Conservation (phyloP, 805 yeast species). For the Lipomyces starkeyi region DNA sequence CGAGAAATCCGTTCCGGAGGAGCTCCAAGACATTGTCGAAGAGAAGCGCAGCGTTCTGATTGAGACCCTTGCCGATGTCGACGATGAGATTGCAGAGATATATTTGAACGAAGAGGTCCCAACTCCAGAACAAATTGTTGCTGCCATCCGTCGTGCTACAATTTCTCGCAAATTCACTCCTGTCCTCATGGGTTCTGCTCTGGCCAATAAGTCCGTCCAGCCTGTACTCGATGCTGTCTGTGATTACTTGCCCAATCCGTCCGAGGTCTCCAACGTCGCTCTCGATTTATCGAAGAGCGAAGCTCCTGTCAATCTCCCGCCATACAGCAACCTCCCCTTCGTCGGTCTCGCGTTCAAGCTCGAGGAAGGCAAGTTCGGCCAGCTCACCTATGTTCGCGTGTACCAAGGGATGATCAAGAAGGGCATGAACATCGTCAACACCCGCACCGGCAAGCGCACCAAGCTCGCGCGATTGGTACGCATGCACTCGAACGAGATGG, state of each 20-base stretch:
- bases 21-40: slow-evolving; percentile 79
- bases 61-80: slow-evolving; percentile 97
- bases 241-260: slow-evolving; percentile 94
- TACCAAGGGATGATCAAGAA: slow-evolving; percentile 94
- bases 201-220: slow-evolving; percentile 95
- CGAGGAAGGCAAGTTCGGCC: slow-evolving; percentile 98
- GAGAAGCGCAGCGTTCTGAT: slow-evolving; percentile 86
- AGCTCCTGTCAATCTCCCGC: slow-evolving; percentile 71
- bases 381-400: slow-evolving; percentile 93
- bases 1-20: slow-evolving; percentile 71
- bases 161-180: slow-evolving; percentile 96
- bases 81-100: slow-evolving; percentile 94
- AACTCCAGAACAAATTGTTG: slow-evolving; percentile 77
- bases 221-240: slow-evolving; percentile 95
- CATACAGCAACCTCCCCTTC: slow-evolving; percentile 77
- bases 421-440: slow-evolving; percentile 86
- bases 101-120: slow-evolving; percentile 91
- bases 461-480: slow-evolving; percentile 93
- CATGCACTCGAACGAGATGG: slow-evolving; percentile 99
- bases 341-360: slow-evolving; percentile 98
- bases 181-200: slow-evolving; percentile 99
- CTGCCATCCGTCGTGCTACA: slow-evolving; percentile 92
- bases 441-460: slow-evolving; percentile 89
- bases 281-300: slow-evolving; percentile 69
- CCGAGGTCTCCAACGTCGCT: slow-evolving; percentile 89